Percentiles rank a stretch among this genome's conserved stretches.
Evolutionary conservation across 306 rosid species (phyloP).

Genomic region (Crotalaria pallida): DNA sequence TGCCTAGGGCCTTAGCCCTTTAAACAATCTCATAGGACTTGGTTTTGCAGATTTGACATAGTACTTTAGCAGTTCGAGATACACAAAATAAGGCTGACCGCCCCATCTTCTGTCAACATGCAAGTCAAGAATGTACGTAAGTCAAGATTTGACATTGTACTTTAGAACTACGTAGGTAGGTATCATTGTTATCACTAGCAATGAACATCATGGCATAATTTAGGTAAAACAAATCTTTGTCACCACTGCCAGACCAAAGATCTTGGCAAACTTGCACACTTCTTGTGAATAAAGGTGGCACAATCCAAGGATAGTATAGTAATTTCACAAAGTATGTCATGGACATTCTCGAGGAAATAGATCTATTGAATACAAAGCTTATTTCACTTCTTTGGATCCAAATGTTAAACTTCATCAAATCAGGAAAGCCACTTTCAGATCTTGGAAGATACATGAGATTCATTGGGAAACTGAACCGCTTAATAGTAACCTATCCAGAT

Average conservation of each 20-base stretch:
- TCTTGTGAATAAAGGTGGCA: neutral
- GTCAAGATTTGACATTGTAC: no score
- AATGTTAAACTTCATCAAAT: neutral
- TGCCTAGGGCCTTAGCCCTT: neutral
- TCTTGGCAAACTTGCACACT: neutral
- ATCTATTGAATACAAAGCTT: neutral
- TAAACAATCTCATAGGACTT: neutral
- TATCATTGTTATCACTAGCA: no score
- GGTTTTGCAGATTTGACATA: neutral
- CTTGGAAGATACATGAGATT: neutral
- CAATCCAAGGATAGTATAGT: neutral
- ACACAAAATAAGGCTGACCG: neutral
- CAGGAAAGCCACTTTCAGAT: neutral
- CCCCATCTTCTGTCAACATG: neutral
- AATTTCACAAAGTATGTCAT: neutral
- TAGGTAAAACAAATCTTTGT: no score
- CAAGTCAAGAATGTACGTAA: neutral
- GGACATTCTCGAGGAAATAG: neutral
- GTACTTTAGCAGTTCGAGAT: neutral
- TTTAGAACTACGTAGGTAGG: no score
- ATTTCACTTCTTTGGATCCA: neutral
- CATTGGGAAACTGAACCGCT: neutral
- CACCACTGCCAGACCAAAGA: neutral
- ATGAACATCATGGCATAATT: no score
- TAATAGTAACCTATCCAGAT: neutral